Percentiles rank a stretch among this genome's conserved stretches.
Conservation (phyloP, 2,329 filamentous ascomycete species). For the Bisporella sp. region DNA sequence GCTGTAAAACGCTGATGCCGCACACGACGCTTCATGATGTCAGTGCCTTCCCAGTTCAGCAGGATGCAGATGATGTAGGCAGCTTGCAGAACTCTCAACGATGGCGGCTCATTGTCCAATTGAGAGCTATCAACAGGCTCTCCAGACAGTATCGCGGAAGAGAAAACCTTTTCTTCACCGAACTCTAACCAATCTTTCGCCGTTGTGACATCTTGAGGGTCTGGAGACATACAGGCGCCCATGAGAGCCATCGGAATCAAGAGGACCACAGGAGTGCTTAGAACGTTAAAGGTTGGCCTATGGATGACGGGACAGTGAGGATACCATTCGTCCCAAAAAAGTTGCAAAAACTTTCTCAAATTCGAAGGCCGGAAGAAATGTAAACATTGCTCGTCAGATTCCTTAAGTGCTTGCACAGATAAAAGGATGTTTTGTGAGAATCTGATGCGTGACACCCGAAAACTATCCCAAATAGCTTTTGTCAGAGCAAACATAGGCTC, state of each 20-base stretch:
- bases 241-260: conserved; percentile 6
- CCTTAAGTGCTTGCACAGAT: no score
- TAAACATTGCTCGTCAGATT: no score
- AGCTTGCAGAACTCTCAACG: conserved; percentile 4
- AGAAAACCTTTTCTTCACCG: conserved; percentile 6
- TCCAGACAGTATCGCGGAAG: background rate
- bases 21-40: conserved; percentile 3
- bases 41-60: conserved; percentile 7
- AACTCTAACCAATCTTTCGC: conserved; percentile 5
- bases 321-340: conserved; percentile 8
- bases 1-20: conserved; percentile 4
- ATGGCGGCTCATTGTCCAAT: background rate
- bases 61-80: conserved; percentile 7
- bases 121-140: conserved; percentile 1
- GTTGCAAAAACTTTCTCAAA: conserved; percentile 1
- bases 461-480: no score
- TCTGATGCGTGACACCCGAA: no score
- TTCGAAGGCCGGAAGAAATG: no score
- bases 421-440: no score
- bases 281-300: conserved; percentile 4
- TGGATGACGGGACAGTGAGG: conserved; percentile 5
- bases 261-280: background rate
- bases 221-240: conserved; percentile 5
- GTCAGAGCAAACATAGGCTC: no score
- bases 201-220: background rate